phyloP scores from a whole-genome alignment of 768 basidiomycete species.

The Boletellus sp. region DNA sequence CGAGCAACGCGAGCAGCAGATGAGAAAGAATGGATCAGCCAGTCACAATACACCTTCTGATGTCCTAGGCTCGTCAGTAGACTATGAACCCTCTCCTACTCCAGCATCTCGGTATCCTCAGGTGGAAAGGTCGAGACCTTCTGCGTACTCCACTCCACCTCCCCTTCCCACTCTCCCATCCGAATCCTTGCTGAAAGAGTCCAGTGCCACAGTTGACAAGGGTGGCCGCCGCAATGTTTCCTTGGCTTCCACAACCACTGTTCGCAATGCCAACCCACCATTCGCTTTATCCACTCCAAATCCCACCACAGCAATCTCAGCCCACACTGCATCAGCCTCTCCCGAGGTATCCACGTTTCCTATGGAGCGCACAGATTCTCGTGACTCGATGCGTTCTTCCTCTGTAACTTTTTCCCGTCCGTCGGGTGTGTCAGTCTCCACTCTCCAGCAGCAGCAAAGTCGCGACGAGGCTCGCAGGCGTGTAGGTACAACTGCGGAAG shows the following conservation, averaged over 20 bases:
- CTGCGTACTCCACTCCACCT: slow-evolving; percentile 52
- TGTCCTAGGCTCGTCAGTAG: slow-evolving; percentile 29
- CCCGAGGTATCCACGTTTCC: slow-evolving; percentile 30
- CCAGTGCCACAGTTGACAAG: slow-evolving; percentile 24
- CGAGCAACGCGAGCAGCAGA: slow-evolving; percentile 48
- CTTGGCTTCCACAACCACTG: slow-evolving; percentile 41
- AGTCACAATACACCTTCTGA: slow-evolving; percentile 22
- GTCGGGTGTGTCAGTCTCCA: slow-evolving; percentile 48
- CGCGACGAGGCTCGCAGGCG: slow-evolving; percentile 36
- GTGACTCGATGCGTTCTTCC: slow-evolving; percentile 39
- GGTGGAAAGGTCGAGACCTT: slow-evolving; percentile 41
- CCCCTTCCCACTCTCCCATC: slow-evolving; percentile 60
- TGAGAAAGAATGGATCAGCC: slow-evolving; percentile 5
- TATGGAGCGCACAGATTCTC: slow-evolving; percentile 47
- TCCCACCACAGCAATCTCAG: slow-evolving; percentile 64
- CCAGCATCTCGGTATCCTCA: slow-evolving; percentile 35
- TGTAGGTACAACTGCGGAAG: slow-evolving; percentile 26
- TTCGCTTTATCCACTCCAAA: slow-evolving; percentile 51
- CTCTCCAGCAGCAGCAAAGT: slow-evolving; percentile 52
- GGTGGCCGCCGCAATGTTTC: slow-evolving; percentile 42
- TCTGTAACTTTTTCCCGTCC: slow-evolving; percentile 65
- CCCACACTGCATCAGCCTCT: slow-evolving; percentile 58
- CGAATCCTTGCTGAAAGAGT: slow-evolving; percentile 40
- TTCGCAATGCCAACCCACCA: slow-evolving; percentile 40
- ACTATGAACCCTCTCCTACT: slow-evolving; percentile 47